These are phyloP conservation scores for Madurella fahalii DNA, from an alignment of 2,329 filamentous ascomycete genomes.

Conservation along the genomic window DNA sequence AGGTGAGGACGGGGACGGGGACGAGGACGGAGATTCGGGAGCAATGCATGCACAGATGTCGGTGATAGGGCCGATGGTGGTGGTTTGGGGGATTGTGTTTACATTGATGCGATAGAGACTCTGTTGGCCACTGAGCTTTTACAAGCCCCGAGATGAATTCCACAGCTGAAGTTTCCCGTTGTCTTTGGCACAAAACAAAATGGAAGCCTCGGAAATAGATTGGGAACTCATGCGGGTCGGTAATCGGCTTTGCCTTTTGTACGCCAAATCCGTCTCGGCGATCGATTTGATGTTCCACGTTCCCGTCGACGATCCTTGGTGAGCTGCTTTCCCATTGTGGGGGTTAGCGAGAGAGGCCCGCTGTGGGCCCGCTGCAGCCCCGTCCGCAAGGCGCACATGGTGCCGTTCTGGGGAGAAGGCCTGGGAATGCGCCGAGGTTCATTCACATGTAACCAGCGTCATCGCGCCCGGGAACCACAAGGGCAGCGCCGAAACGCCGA, in stretches of 20 bases:
- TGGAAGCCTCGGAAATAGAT: too few species aligned
- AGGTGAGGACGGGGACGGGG: not conserved
- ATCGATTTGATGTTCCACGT: too few species aligned
- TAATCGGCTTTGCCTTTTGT: too few species aligned
- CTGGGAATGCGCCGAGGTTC: conserved; percentile 23
- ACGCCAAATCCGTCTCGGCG: too few species aligned
- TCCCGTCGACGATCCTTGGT: too few species aligned
- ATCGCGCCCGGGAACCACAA: conserved; percentile 19
- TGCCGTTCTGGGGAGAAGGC: not conserved
- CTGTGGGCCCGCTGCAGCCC: not conserved
- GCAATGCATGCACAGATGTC: not conserved
- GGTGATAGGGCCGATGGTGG: conserved; percentile 1
- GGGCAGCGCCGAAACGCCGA: not conserved
- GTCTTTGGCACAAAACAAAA: not conserved
- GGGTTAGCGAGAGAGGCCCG: not conserved
- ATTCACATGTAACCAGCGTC: conserved; percentile 24
- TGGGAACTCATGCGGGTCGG: too few species aligned
- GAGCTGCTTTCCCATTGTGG: not conserved
- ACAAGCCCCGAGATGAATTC: too few species aligned
- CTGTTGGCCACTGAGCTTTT: too few species aligned
- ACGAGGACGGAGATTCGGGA: conserved; percentile 3
- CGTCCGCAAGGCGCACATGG: conserved; percentile 11
- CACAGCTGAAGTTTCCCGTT: too few species aligned
- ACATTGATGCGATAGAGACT: not conserved
- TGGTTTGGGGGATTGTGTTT: not conserved